A percentile compares a stretch with the other conserved stretches of the same genome.
Conservation (phyloP, 208 protist genomes). For the Hexamita inflata region DNA sequence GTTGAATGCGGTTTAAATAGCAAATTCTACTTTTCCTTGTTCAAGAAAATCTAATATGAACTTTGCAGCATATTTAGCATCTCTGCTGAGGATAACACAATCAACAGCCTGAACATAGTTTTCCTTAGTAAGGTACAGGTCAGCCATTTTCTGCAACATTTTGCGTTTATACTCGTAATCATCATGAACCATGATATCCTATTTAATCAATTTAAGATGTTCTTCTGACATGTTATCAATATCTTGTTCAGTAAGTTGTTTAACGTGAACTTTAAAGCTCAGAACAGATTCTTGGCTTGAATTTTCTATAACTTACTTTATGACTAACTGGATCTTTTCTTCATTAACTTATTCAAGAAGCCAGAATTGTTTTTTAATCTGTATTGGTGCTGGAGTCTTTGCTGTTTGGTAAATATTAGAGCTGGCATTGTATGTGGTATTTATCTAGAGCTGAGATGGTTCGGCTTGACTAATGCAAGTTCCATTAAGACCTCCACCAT, state of each 20-base stretch:
- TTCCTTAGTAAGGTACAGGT: too few relatives aligned
- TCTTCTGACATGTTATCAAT: too few relatives aligned
- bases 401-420: background rate
- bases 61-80: background rate
- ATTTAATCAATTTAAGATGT: too few relatives aligned
- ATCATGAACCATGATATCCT: too few relatives aligned
- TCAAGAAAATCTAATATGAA: background rate
- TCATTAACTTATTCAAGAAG: background rate
- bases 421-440: background rate
- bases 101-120: too few relatives aligned
- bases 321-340: background rate
- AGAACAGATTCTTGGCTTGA: background rate
- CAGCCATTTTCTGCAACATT: too few relatives aligned
- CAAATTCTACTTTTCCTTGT: background rate
- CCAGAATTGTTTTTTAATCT: background rate
- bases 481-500: background rate
- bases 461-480: too few relatives aligned
- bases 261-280: too few relatives aligned
- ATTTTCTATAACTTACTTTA: background rate
- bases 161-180: too few relatives aligned
- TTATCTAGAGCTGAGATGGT: too few relatives aligned
- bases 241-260: too few relatives aligned
- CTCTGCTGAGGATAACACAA: too few relatives aligned
- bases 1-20: background rate
- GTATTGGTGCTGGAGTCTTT: background rate